Base-by-base conservation (phyloP, 2,329 filamentous ascomycete species). In the Aspergillus viridinutans region DNA sequence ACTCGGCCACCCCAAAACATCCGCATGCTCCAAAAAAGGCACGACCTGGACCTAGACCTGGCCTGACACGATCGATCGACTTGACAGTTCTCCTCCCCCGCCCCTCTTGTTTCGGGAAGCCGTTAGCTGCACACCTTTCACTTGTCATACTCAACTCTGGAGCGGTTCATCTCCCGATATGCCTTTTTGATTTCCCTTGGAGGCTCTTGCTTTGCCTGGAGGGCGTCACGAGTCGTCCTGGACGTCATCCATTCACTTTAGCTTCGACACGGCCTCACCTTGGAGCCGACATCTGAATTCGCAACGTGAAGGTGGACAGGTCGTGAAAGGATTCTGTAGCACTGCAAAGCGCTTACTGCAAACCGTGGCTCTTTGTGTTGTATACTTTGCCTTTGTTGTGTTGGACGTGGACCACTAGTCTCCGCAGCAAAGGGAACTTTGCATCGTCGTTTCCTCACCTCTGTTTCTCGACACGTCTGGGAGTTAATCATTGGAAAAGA, bases 1-100 rank as follows among this genome's bases (percentile, higher is more conserved):
- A 56, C 42, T 54, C 50, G 43, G 55, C 23, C 49, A 45, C 40
- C 55, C 52, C 66, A 69, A 69, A 64, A 71, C 64, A 67, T 67
- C 55, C 42, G 21, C 43, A 47, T 43, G 25, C 23, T 49, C 21
- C 17, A 32, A n/a, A 49, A 49, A 49, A n/a, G 23, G 23, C n/a
- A n/a, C 48, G n/a, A 49, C 17, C 23, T 9, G 20, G 21, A 35
- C 32, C 12, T 35, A 14, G 32, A 35, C 17, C 32, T 35, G 32
- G 32, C 32, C 12, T 35, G 14, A 35, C 32, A 35, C 14, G 32
- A 38, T 38, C 32, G 14, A 38, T 38, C 52, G 49, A 58, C 50
- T 49, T 25, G 49, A 20, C 29, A 49, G 9, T 17, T 38, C 32
- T 38, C 35, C n/a, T 55, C 32, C 12, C 6, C 21, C n/a, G 17